Evolutionary conservation across 23 red algal genomes (phyloP), one percentile per base, ranked within the genome.

Genomic region (Gracilaria domingensis): DNA sequence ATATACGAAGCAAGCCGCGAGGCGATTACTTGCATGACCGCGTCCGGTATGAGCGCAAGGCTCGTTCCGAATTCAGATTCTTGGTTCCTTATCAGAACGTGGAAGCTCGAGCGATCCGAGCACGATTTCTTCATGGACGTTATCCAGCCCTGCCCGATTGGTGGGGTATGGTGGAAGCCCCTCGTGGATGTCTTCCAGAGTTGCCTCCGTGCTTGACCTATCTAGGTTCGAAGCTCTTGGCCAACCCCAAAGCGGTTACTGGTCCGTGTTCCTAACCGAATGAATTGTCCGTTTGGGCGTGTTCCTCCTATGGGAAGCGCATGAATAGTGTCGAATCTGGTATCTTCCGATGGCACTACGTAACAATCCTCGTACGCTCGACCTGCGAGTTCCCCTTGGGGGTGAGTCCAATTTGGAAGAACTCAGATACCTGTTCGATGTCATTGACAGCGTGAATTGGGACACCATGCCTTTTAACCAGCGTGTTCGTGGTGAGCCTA

Each of bases 161-260:
- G 56, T 85, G 56, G 13, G 9, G 34, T 45, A 8, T 9, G 6
- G 9, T 24, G 13, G 25, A 85, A 49, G 81, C 48, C 25, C 62
- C 20, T 0, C 30, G 62, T 16, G 81, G 81, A 29, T 85, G 33
- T 17, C 71, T 40, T 28, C 25, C 40, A 21, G 81, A 85, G 25
- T 28, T 66, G 18, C 25, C 55, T 66, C 60, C 59, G 28, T 51
- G 57, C 81, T 8, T 85, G 53, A 85, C 81, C 37, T 85, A 85
- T 47, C 18, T 85, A 48, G 81, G 81, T 50, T 48, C 35, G 38
- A 47, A 49, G 33, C 4, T 70, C 13, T 23, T 66, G n/a, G 37
- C 17, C 29, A 66, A 37, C 36, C 56, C n/a, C 29, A 25, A 5
- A 23, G 21, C 40, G 33, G 35, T 23, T 48, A 47, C 5, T 69